These are phyloP conservation scores for Podaxis rugospora DNA, from an alignment of 768 basidiomycete genomes.

Conservation along the genomic window DNA sequence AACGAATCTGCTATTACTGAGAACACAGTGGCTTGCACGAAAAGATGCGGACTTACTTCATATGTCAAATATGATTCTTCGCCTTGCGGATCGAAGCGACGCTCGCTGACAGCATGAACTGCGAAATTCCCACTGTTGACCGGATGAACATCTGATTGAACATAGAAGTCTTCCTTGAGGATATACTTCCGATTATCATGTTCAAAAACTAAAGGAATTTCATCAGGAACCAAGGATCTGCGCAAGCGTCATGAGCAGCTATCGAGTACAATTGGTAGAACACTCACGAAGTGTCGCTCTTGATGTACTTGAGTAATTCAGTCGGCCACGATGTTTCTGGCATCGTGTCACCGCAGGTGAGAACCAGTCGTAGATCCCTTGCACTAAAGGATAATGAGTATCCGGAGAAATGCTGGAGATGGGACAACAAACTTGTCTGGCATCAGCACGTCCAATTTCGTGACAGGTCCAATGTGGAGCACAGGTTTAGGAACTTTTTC, in stretches of 20 bases:
- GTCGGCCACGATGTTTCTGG: constrained; percentile 11
- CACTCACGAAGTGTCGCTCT: neutral
- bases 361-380: constrained; percentile 8
- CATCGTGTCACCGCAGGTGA: neutral
- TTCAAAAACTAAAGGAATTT: constrained; percentile 1
- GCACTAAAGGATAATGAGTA: neutral
- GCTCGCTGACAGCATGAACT: constrained; percentile 9
- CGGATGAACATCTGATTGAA: neutral
- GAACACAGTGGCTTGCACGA: neutral
- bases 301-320: constrained; percentile 4
- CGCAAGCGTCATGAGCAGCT: neutral
- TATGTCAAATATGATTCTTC: constrained; percentile 12
- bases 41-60: constrained; percentile 8
- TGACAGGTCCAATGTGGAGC: neutral
- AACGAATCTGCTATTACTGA: constrained; percentile 6
- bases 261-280: neutral
- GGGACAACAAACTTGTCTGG: constrained; percentile 11
- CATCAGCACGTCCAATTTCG: constrained; percentile 8
- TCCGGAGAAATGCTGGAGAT: neutral
- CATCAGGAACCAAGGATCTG: neutral
- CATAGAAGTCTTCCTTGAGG: constrained; percentile 7
- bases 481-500: neutral
- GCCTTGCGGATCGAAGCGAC: constrained; percentile 10
- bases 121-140: neutral
- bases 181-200: neutral